These are phyloP conservation scores for Grifola frondosa DNA, from an alignment of 1,284 basidiomycete species.

Conservation along the genomic window DNA sequence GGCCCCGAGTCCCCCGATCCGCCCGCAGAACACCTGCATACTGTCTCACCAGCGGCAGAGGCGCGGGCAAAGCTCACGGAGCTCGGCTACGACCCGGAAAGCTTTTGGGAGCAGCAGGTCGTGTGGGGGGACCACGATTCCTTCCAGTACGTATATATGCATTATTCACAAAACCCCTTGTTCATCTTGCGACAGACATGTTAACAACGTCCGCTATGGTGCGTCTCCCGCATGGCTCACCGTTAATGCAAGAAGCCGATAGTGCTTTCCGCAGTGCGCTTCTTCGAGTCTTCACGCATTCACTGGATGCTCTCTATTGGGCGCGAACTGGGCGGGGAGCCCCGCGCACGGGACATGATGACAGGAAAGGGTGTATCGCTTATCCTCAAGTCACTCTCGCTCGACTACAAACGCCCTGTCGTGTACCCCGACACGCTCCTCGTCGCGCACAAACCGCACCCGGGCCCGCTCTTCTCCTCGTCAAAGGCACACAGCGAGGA, in stretches of 20 bases:
- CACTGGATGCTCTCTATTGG: constrained; percentile 61
- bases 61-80: constrained; percentile 45
- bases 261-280: constrained; percentile 30
- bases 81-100: constrained; percentile 56
- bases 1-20: constrained; percentile 61
- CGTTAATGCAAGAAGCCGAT: not conserved
- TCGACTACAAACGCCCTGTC: constrained; percentile 67
- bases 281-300: constrained; percentile 72
- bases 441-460: constrained; percentile 52
- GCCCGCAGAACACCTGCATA: constrained; percentile 23
- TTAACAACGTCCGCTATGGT: constrained; percentile 77
- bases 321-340: constrained; percentile 55
- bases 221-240: constrained; percentile 14
- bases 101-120: constrained; percentile 70
- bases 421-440: constrained; percentile 73
- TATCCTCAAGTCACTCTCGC: constrained; percentile 67
- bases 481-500: constrained; percentile 9
- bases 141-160: constrained; percentile 67
- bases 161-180: no score
- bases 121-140: constrained; percentile 77
- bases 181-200: constrained; percentile 52
- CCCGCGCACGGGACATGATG: constrained; percentile 53
- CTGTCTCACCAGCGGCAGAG: constrained; percentile 32
- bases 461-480: constrained; percentile 9
- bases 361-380: constrained; percentile 62